Evolutionary conservation across 345 rosid species (phyloP), one percentile per base, ranked within the genome.

Genomic region (Balakata baccata): DNA sequence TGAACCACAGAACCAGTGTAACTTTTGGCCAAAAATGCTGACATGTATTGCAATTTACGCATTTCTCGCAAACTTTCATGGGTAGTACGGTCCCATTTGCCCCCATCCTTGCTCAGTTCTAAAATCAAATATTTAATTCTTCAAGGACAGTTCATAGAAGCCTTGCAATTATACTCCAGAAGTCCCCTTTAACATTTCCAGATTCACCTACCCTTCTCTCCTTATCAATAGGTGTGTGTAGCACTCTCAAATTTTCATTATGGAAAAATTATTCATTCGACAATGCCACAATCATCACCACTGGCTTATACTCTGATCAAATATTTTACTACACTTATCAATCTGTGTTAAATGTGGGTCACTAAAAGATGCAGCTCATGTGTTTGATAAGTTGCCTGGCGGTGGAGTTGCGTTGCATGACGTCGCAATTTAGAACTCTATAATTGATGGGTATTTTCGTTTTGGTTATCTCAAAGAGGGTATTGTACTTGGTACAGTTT

Each of bases 391-490:
- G 74, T 83, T 80, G 83, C 78, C 81, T 68, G 77, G 61, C 57
- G 64, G 82, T 20, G 81, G 77, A 56, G 81, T 38, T 25, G 22
- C 58, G 38, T 64, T 38, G 20, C 74, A 70, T 38, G 97, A 92
- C 80, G 87, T 83, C 34, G 81, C 93, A 0, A 56, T 87, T 81
- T 92, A 94, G 98, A 89, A 90, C 74, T 87, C 98, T 59, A 46
- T 89, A 56, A 75, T 88, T 53, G 87, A 87, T 75, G 96, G 91
- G 72, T 85, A 79, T 74, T 81, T 89, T 34, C 85, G 83, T 68
- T 84, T 79, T 77, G 79, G 89, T 5, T 71, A 60, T 46, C 56
- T 73, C 39, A 66, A 70, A 17, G 85, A 87, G 75, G 96, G 93
- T 57, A 20, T 85, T 3, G 71, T 20, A 74, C n/a, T n/a, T n/a